phyloP scores from a whole-genome alignment of 768 basidiomycete species.

The Suillus sp. region DNA sequence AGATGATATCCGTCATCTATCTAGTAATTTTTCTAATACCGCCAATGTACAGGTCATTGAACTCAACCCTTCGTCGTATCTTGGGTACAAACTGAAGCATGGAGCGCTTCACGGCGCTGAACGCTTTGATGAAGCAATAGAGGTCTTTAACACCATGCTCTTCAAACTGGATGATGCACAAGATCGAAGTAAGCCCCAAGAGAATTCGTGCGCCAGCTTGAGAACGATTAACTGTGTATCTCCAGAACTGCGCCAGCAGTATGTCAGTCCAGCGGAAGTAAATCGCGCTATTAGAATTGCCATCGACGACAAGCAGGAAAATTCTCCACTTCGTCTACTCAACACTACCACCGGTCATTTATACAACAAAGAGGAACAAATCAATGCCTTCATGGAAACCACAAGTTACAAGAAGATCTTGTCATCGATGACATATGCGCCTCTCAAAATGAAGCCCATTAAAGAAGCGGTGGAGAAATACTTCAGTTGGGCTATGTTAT shows the following conservation, averaged over 20 bases:
- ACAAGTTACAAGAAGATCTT: neutral
- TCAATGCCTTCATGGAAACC: neutral
- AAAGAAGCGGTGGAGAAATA: slow-evolving; percentile 11
- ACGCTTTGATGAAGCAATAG: neutral
- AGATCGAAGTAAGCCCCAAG: neutral
- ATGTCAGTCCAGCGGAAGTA: neutral
- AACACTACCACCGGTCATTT: neutral
- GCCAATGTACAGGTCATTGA: neutral
- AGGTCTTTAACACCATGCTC: neutral
- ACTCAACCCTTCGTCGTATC: neutral
- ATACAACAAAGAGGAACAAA: neutral
- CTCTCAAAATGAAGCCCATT: neutral
- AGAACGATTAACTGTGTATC: neutral
- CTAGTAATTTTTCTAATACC: neutral
- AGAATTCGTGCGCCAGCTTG: neutral
- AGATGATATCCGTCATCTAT: neutral
- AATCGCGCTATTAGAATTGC: neutral
- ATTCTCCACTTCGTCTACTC: neutral
- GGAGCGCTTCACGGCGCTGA: neutral
- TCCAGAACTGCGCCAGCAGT: neutral
- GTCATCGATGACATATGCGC: neutral
- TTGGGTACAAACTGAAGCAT: neutral
- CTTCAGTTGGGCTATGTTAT: slow-evolving; percentile 29
- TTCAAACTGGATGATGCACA: neutral
- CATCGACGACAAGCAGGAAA: neutral